phyloP scores from a whole-genome alignment of 345 rosid genomes.

The Moricandia moricandioides region DNA sequence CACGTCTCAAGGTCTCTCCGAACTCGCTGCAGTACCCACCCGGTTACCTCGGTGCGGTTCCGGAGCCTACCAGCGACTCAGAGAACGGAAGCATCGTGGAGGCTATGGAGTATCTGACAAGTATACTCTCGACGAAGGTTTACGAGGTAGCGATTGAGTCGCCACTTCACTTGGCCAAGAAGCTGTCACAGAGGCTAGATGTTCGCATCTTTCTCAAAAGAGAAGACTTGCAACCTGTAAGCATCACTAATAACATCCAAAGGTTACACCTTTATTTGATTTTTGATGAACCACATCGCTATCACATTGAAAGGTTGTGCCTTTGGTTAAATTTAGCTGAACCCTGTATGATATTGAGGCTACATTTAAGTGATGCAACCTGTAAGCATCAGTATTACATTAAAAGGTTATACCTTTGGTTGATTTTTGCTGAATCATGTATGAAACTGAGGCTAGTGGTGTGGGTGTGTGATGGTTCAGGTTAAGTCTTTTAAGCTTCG shows the following conservation, averaged over 20 bases:
- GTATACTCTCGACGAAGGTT: too few relatives aligned
- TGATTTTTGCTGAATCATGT: background rate
- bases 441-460: background rate
- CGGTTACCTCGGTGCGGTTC: slow-evolving; percentile 81
- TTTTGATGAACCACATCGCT: too few relatives aligned
- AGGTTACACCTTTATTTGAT: too few relatives aligned
- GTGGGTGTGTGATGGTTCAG: slow-evolving; percentile 29
- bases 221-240: slow-evolving; percentile 87
- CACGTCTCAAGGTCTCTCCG: slow-evolving; percentile 47
- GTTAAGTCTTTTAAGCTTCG: slow-evolving; percentile 95
- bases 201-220: slow-evolving; percentile 68
- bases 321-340: too few relatives aligned
- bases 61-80: slow-evolving; percentile 26
- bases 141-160: too few relatives aligned
- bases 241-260: background rate
- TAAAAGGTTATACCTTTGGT: background rate
- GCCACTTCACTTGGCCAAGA: slow-evolving; percentile 10
- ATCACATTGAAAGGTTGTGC: too few relatives aligned
- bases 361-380: slow-evolving; percentile 57
- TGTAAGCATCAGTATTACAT: slow-evolving; percentile 36
- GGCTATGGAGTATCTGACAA: too few relatives aligned
- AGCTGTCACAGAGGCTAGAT: slow-evolving; percentile 49
- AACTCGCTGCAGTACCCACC: slow-evolving; percentile 68
- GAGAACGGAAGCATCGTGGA: too few relatives aligned
- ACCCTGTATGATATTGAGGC: too few relatives aligned